Evolutionary conservation across 306 rosid genomes (phyloP), one percentile per base, ranked within the genome.

Genomic region (Quercus cerris): DNA sequence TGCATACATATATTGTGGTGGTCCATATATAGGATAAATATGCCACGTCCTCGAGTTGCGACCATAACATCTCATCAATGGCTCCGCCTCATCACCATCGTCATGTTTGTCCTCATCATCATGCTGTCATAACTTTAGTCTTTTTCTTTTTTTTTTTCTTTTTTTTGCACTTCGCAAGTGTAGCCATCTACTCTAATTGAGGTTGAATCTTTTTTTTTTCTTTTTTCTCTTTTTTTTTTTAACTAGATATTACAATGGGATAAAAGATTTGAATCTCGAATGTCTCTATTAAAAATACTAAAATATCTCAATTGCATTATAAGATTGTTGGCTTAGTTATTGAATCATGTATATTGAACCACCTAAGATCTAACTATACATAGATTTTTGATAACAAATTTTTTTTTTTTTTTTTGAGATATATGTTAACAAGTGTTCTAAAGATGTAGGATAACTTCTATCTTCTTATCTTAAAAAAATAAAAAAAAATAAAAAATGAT

Each of bases 21-120:
- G 59, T 82, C 82, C 82, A 69, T 78, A 82, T 64, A 33, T 70
- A 31, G 79, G 88, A 81, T 77, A 79, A 70, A 49, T 68, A 87
- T 66, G 88, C 83, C 90, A 88, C 90, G 80, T 82, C 75, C 80
- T 77, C 82, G 78, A 83, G 77, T 83, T 68, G 63, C 71, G 76
- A 58, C 91, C 58, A 75, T 57, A 84, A 75, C 70, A 7, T 38
- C 44, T 38, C 85, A 46, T 81, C 88, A 59, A 78, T 71, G 88
- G 64, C 72, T 71, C 71, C 56, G 75, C 85, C 71, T 75, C 55
- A 73, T 75, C 79, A 18, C 67, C 55, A 41, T 76, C 76, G 35
- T 70, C 86, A 81, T 58, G 54, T n/a, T 80, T 79, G 30, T 73
- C 75, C 49, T 77, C 67, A 17, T 66, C 15, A 66, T 31, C 44